Percentiles rank a stretch among this genome's conserved stretches.
Evolutionary conservation across 2,329 filamentous ascomycete species (phyloP).

Genomic region (Metarhizium guizhouense): DNA sequence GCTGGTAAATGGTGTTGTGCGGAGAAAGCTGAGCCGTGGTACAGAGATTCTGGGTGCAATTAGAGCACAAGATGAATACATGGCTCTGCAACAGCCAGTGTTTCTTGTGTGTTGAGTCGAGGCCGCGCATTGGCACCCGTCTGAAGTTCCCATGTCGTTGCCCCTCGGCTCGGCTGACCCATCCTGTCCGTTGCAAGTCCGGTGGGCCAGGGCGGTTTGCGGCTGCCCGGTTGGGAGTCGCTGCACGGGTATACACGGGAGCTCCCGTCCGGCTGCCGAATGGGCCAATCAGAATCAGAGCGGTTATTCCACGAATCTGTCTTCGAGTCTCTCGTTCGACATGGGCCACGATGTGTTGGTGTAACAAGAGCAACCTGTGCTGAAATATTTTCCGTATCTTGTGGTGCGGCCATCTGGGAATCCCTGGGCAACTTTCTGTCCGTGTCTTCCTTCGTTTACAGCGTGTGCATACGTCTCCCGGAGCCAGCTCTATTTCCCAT

Average conservation of each 20-base stretch:
- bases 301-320: background rate
- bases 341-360: no score
- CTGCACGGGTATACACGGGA: background rate
- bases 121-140: no score
- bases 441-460: no score
- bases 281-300: background rate
- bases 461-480: no score
- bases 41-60: background rate
- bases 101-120: background rate
- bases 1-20: conserved; percentile 5
- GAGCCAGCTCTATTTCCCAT: no score
- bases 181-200: background rate
- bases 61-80: background rate
- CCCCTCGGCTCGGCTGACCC: background rate
- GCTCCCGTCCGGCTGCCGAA: background rate
- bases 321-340: no score
- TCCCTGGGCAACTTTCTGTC: no score
- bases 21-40: background rate
- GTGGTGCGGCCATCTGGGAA: no score
- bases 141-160: background rate
- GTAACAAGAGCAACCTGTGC: no score
- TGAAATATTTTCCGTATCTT: no score
- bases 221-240: no score
- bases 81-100: background rate
- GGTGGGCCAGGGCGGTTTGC: background rate